A percentile compares a stretch with the other conserved stretches of the same genome.
Evolutionary conservation across 495 filamentous ascomycete species (phyloP).

Genomic region (Xylona heveae): DNA sequence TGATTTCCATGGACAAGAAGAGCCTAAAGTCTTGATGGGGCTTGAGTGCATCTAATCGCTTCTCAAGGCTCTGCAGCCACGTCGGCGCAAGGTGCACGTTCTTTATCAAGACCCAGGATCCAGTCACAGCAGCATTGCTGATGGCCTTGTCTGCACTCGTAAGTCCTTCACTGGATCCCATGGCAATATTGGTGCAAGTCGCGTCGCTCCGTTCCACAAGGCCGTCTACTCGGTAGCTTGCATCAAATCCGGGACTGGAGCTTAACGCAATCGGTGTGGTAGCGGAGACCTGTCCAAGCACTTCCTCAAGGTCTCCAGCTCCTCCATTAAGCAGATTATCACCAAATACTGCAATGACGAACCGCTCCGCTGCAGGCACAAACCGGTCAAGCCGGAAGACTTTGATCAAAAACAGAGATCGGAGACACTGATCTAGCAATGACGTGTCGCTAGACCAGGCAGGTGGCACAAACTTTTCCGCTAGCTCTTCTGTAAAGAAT

Average conservation of each 20-base stretch:
- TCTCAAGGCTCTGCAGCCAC: conserved; percentile 94
- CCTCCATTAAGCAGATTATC: conserved; percentile 56
- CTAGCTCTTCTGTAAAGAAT: conserved; percentile 70
- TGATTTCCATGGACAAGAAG: conserved; percentile 96
- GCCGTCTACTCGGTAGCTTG: conserved; percentile 94
- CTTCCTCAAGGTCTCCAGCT: conserved; percentile 63
- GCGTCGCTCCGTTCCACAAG: conserved; percentile 65
- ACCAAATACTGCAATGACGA: conserved; percentile 82
- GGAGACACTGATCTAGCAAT: conserved; percentile 53
- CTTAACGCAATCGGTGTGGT: conserved; percentile 76
- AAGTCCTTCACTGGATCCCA: conserved; percentile 90
- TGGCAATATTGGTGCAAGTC: conserved; percentile 88
- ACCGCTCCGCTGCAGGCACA: conserved; percentile 75
- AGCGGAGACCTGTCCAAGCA: conserved; percentile 64
- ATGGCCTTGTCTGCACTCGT: conserved; percentile 90
- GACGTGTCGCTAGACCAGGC: conserved; percentile 47
- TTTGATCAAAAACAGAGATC: conserved; percentile 73
- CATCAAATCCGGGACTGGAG: conserved; percentile 92
- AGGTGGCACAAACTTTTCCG: conserved; percentile 66
- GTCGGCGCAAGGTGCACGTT: conserved; percentile 93
- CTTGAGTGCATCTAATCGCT: conserved; percentile 84
- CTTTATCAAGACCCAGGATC: conserved; percentile 95
- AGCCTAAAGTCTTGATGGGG: conserved; percentile 86
- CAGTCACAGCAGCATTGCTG: conserved; percentile 73
- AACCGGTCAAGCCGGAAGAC: conserved; percentile 90